These are phyloP conservation scores for Xylaria telfairii DNA, from an alignment of 495 filamentous ascomycete species.

Conservation along the genomic window DNA sequence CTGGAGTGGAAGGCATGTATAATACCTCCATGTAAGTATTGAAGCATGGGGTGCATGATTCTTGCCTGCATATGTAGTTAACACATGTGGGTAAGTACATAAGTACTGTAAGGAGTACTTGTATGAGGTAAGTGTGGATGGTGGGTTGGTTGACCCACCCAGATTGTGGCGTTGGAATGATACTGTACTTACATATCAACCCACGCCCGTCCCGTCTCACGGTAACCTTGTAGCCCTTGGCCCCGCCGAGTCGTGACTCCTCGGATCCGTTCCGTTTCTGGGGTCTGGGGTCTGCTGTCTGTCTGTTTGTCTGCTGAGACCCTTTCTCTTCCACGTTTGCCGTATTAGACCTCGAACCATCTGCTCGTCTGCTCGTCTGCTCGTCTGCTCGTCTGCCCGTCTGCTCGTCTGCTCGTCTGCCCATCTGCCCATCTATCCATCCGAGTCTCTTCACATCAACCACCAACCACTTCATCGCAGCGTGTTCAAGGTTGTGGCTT, in stretches of 20 bases:
- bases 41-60: neutral
- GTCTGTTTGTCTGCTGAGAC: constrained; percentile 1
- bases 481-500: neutral
- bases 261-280: constrained; percentile 8
- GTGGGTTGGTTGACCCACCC: neutral
- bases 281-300: too few species aligned
- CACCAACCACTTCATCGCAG: neutral
- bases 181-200: too few species aligned
- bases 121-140: neutral
- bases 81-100: too few species aligned
- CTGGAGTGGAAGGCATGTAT: too few species aligned
- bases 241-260: constrained; percentile 35
- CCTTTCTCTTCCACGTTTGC: neutral
- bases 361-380: neutral
- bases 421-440: too few species aligned
- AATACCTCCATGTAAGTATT: too few species aligned
- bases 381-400: neutral
- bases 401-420: neutral
- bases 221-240: neutral
- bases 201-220: neutral
- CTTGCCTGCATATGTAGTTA: too few species aligned
- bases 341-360: constrained; percentile 2
- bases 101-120: too few species aligned
- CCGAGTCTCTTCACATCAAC: neutral
- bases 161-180: neutral